These are phyloP conservation scores for Colletotrichum musae DNA, from an alignment of 2,329 filamentous ascomycete genomes.

Conservation along the genomic window DNA sequence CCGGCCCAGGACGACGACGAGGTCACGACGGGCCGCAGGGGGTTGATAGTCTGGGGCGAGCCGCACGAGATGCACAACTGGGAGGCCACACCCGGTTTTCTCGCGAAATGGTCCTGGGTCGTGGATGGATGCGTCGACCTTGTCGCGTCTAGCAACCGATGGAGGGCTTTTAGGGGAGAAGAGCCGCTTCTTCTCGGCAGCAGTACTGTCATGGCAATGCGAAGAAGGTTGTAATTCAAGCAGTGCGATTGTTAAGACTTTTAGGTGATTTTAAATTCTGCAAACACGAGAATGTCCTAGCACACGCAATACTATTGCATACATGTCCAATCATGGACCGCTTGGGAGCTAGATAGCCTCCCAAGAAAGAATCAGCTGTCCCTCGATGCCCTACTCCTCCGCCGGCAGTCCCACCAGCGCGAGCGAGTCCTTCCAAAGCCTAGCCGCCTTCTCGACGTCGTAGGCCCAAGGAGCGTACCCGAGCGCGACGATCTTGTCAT, in stretches of 20 bases:
- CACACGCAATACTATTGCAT: no score
- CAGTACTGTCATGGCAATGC: no score
- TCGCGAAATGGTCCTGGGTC: slow-evolving; percentile 44
- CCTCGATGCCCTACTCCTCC: slow-evolving; percentile 15
- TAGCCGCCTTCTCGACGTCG: slow-evolving; percentile 3
- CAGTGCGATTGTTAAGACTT: no score
- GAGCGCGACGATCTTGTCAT: slow-evolving; percentile 8
- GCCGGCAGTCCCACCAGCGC: slow-evolving; percentile 28
- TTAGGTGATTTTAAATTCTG: no score
- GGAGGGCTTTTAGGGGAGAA: slow-evolving; percentile 44
- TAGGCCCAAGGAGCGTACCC: slow-evolving; percentile 17
- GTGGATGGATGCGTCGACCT: slow-evolving; percentile 38
- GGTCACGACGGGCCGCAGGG: slow-evolving; percentile 28
- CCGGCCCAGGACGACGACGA: slow-evolving; percentile 11
- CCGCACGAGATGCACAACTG: slow-evolving; percentile 43
- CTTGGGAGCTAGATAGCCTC: no score
- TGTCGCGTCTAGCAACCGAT: slow-evolving; percentile 24
- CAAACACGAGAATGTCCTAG: no score
- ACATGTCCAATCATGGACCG: no score
- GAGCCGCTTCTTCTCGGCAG: slow-evolving; percentile 23
- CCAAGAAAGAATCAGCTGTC: background rate
- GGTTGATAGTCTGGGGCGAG: slow-evolving; percentile 46
- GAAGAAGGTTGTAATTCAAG: no score
- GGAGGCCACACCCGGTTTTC: slow-evolving; percentile 45
- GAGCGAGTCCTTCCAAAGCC: slow-evolving; percentile 31